Percentiles rank a stretch among this genome's conserved stretches.
Evolutionary conservation across 257 asterid genomes (phyloP).

Genomic region (Jacaranda copaia): DNA sequence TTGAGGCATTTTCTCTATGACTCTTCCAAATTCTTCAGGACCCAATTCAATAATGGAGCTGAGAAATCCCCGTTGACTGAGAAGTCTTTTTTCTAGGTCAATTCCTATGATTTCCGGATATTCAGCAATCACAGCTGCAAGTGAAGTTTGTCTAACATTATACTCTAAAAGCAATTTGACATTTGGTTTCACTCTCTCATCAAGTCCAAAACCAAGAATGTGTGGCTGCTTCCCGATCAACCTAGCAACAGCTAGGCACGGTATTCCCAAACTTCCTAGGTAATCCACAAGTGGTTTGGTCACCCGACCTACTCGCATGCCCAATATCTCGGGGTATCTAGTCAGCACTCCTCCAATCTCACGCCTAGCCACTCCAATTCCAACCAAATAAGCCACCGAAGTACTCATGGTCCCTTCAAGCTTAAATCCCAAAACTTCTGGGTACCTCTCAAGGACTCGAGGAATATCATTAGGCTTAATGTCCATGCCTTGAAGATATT

Average conservation of each 20-base stretch:
- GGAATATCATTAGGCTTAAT: constrained; percentile 87
- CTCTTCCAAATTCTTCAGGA: constrained; percentile 78
- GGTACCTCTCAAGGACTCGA: constrained; percentile 81
- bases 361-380: constrained; percentile 92
- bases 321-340: constrained; percentile 85
- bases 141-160: constrained; percentile 63
- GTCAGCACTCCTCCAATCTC: constrained; percentile 86
- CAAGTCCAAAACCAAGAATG: constrained; percentile 86
- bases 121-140: constrained; percentile 78
- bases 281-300: constrained; percentile 94
- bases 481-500: constrained; percentile 97
- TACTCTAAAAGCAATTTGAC: constrained; percentile 64
- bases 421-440: constrained; percentile 91
- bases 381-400: constrained; percentile 96
- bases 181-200: constrained; percentile 77
- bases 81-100: constrained; percentile 61
- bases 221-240: constrained; percentile 83
- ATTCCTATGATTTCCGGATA: constrained; percentile 90
- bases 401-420: constrained; percentile 99
- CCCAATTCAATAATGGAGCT: constrained; percentile 56
- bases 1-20: constrained; percentile 91
- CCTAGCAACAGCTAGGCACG: constrained; percentile 79
- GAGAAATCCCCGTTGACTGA: constrained; percentile 59
- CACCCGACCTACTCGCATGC: constrained; percentile 95
- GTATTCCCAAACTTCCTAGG: constrained; percentile 80